Percentiles rank a stretch among this genome's conserved stretches.
Evolutionary conservation across 176 grass and related monocot species (phyloP).

Genomic region (Calamus simplicifolius): DNA sequence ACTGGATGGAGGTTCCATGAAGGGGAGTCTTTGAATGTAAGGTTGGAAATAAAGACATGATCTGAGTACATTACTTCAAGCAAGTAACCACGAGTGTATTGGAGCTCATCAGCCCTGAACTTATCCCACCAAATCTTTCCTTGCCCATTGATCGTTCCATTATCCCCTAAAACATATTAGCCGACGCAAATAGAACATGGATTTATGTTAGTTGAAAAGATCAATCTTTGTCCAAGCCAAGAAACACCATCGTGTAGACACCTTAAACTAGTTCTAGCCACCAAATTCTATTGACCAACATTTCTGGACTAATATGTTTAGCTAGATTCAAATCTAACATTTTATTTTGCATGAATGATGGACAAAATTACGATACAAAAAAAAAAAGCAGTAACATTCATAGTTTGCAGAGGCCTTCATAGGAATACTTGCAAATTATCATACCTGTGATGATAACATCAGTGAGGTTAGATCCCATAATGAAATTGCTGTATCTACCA

Average conservation of each 20-base stretch:
- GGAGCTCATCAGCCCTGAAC: conserved; percentile 49
- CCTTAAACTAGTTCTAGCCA: too few species aligned
- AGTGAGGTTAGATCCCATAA: conserved; percentile 69
- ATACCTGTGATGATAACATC: conserved; percentile 86
- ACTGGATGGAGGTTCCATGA: conserved; percentile 88
- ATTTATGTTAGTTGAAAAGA: too few species aligned
- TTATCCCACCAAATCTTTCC: conserved; percentile 89
- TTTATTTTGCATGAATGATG: too few species aligned
- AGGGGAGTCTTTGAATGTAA: conserved; percentile 65
- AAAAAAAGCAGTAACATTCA: too few species aligned
- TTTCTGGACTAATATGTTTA: too few species aligned
- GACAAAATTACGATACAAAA: too few species aligned
- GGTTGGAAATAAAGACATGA: conserved; percentile 65
- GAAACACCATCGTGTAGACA: too few species aligned
- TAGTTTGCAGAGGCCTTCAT: too few species aligned
- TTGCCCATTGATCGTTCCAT: conserved; percentile 90
- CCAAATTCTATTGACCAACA: too few species aligned
- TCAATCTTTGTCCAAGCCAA: background rate
- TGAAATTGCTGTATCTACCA: conserved; percentile 81
- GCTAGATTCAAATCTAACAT: too few species aligned
- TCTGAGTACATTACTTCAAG: conserved; percentile 62
- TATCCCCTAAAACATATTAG: conserved; percentile 36
- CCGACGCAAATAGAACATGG: background rate
- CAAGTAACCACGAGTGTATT: conserved; percentile 76
- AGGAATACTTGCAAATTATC: too few species aligned